Evolutionary conservation across 805 yeast genomes (phyloP).

Genomic region (Lipomyces kockii): DNA sequence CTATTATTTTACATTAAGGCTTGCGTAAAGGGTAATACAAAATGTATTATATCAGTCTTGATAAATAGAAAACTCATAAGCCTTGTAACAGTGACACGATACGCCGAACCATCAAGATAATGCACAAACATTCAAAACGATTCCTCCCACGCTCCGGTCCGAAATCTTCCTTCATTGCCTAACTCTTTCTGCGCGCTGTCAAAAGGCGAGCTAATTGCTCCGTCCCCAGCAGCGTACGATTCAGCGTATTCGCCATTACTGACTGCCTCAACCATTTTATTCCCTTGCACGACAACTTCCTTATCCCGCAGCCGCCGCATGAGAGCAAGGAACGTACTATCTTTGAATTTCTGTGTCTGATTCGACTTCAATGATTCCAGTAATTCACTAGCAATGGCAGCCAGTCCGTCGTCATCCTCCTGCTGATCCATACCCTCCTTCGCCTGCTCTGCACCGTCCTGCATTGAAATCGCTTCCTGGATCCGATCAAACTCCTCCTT

Average conservation of each 20-base stretch:
- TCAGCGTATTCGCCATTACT: neutral
- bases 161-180: slow-evolving; percentile 7
- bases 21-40: too few relatives aligned
- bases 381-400: slow-evolving; percentile 38
- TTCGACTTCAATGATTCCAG: slow-evolving; percentile 30
- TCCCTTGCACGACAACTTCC: slow-evolving; percentile 38
- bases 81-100: too few relatives aligned
- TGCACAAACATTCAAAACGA: slow-evolving; percentile 20
- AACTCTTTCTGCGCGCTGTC: neutral
- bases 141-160: slow-evolving; percentile 29
- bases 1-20: too few relatives aligned
- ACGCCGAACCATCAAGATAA: neutral
- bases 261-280: slow-evolving; percentile 36
- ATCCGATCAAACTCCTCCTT: slow-evolving; percentile 19
- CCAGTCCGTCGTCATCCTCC: slow-evolving; percentile 34
- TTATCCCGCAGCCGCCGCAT: slow-evolving; percentile 39
- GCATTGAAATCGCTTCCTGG: neutral
- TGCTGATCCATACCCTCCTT: slow-evolving; percentile 3
- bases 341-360: slow-evolving; percentile 36
- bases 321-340: slow-evolving; percentile 36
- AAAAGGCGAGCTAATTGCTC: slow-evolving; percentile 1
- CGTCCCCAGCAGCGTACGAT: neutral
- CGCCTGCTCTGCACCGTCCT: neutral
- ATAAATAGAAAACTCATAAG: too few relatives aligned
- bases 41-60: too few relatives aligned